phyloP scores from a whole-genome alignment of 495 filamentous ascomycete species.

The Neurospora tetrasperma region DNA sequence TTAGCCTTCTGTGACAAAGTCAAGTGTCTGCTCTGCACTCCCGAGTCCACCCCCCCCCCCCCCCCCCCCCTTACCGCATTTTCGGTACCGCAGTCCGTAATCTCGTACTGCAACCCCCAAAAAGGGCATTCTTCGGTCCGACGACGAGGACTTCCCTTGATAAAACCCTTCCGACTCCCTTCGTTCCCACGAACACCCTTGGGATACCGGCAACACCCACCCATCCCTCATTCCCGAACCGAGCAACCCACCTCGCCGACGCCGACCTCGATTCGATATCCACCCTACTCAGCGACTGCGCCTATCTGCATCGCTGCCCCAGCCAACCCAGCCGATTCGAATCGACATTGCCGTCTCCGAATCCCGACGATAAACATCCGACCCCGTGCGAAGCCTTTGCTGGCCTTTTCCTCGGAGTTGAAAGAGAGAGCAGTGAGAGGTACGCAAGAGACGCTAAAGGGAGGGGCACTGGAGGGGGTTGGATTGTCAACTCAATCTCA shows the following conservation, averaged over 20 bases:
- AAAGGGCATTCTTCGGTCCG: slow-evolving; percentile 27
- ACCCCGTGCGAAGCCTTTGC: slow-evolving; percentile 19
- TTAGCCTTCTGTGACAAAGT: neutral
- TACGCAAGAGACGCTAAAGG: slow-evolving; percentile 11
- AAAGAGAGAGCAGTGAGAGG: slow-evolving; percentile 15
- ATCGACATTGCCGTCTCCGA: slow-evolving; percentile 2
- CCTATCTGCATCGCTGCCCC: neutral
- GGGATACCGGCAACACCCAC: neutral
- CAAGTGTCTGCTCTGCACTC: neutral
- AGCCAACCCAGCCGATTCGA: neutral
- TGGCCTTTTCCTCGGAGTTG: slow-evolving; percentile 23
- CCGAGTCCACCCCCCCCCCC: neutral
- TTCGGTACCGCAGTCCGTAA: neutral
- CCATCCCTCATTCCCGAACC: slow-evolving; percentile 8
- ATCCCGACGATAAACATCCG: neutral
- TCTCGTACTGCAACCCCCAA: neutral
- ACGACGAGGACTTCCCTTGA: slow-evolving; percentile 23
- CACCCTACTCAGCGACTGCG: neutral
- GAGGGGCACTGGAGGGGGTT: neutral
- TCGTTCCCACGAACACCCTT: slow-evolving; percentile 17
- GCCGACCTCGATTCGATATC: neutral
- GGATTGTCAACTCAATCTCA: neutral
- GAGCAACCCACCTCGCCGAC: slow-evolving; percentile 10
- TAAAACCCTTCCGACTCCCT: slow-evolving; percentile 16
- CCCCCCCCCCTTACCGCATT: neutral